Conservation (phyloP, 2,329 filamentous ascomycete genomes). For the Fusarium brevicatenulatum region DNA sequence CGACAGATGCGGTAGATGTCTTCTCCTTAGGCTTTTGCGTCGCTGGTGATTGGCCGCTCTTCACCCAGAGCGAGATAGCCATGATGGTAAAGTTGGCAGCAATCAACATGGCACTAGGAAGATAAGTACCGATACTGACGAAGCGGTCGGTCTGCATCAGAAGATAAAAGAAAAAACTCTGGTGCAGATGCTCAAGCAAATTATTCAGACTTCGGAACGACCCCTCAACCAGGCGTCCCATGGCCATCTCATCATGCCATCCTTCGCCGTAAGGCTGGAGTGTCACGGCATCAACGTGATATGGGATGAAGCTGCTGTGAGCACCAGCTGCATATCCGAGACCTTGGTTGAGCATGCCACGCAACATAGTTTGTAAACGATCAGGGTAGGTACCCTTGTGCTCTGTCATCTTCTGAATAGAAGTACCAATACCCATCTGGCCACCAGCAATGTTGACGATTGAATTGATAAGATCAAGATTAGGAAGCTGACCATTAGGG, state of each 20-base stretch:
- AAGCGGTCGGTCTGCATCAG: conserved; percentile 92
- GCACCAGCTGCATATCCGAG: conserved; percentile 89
- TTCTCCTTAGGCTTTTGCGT: conserved; percentile 45
- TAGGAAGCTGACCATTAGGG: conserved; percentile 93
- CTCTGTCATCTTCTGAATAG: conserved; percentile 89
- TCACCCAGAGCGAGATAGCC: conserved; percentile 92
- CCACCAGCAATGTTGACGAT: conserved; percentile 86
- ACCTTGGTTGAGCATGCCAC: conserved; percentile 92
- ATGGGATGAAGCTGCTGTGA: conserved; percentile 96
- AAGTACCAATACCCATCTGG: conserved; percentile 89
- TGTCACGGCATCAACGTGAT: conserved; percentile 96
- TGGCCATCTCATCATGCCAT: conserved; percentile 97
- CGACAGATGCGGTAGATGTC: conserved; percentile 44
- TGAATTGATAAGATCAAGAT: conserved; percentile 95
- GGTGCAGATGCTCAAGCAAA: conserved; percentile 93
- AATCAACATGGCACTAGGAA: conserved; percentile 96
- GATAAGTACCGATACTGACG: conserved; percentile 96
- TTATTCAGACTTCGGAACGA: conserved; percentile 96
- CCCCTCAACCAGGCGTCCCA: conserved; percentile 89
- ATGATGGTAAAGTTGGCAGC: conserved; percentile 96
- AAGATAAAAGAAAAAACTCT: conserved; percentile 99
- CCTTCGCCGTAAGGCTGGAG: conserved; percentile 89
- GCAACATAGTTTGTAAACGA: conserved; percentile 86
- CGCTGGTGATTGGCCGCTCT: conserved; percentile 72
- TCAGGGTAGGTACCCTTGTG: conserved; percentile 82